Base-by-base conservation (phyloP, 768 basidiomycete species). In the Lepiota subincarnata region DNA sequence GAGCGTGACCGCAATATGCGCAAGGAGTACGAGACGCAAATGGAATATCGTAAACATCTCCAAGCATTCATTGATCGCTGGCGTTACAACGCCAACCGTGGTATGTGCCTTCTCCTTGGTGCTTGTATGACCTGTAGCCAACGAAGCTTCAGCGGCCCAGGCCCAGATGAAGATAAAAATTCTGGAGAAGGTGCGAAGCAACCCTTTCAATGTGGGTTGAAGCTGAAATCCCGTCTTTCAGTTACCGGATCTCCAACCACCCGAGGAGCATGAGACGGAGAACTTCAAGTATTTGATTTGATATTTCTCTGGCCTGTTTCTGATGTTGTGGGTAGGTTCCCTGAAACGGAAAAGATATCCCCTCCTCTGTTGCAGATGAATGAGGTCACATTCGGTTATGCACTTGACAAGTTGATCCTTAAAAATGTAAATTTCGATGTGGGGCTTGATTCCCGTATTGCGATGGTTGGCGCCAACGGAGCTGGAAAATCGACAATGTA, bases 51-150 rank as follows among this genome's bases (percentile, higher is more conserved):
- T 51, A 89, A 89, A 62, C 92, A 97, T 73, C 72, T 98, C 26
- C 96, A 98, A 66, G 94, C 96, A 0, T 99, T 97, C 73, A 98
- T 99, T 61, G 97, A 98, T 63, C 79, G 93, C 49, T 99, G 97
- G 97, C 79, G 96, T 62, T 98, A 98, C 70, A 98, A 98, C 61
- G 94, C 94, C 53, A 96, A 96, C 67, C 81, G 95, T 62, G 88
- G 87, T 81, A 68, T 55, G 68, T 56, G n/a, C 53, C 53, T n/a
- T 16, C 22, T 31, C 14, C 20, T 38, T 11, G 2, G 10, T 19
- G 11, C 4, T 36, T 54, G 44, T 36, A 2, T 18, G 10, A 37
- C 11, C 39, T 16, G 4, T 37, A 34, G 14, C 28, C 11, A 10
- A 42, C 20, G 19, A 36, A 40, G 39, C 38, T 53, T 56, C 57